phyloP scores from a whole-genome alignment of 805 yeast species.

The Maudiozyma serrabonitensis region DNA sequence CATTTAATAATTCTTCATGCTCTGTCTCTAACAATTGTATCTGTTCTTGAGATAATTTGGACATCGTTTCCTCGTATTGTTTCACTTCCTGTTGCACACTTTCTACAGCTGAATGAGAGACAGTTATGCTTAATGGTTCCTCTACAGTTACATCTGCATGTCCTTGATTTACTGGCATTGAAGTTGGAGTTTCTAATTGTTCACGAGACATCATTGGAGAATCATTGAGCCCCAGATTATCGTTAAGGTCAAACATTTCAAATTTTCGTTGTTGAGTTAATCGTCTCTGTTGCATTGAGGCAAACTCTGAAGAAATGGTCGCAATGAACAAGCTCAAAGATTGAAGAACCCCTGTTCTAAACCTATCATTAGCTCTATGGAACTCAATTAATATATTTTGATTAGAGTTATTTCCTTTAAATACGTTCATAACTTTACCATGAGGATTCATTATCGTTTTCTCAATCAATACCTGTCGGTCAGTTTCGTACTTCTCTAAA shows the following conservation, averaged over 20 bases:
- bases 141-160: neutral
- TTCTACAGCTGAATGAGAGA: slow-evolving; percentile 22
- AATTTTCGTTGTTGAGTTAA: slow-evolving; percentile 30
- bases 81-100: slow-evolving; percentile 27
- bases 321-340: slow-evolving; percentile 39
- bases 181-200: neutral
- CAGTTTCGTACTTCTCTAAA: slow-evolving; percentile 42
- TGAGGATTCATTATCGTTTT: slow-evolving; percentile 12
- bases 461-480: slow-evolving; percentile 29
- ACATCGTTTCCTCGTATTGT: slow-evolving; percentile 29
- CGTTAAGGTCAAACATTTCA: slow-evolving; percentile 22
- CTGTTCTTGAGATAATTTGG: slow-evolving; percentile 40
- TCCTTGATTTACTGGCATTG: neutral
- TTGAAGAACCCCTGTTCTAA: slow-evolving; percentile 41
- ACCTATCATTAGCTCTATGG: slow-evolving; percentile 32
- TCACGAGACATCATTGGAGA: neutral
- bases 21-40: slow-evolving; percentile 49
- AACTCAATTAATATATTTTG: slow-evolving; percentile 17
- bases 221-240: slow-evolving; percentile 1
- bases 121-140: slow-evolving; percentile 16
- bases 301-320: slow-evolving; percentile 35
- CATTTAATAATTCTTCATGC: slow-evolving; percentile 43
- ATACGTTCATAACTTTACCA: slow-evolving; percentile 22
- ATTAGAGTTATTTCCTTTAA: slow-evolving; percentile 27
- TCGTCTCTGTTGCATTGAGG: slow-evolving; percentile 42